Evolutionary conservation across 345 rosid species (phyloP).

Genomic region (Hirschfeldia incana): DNA sequence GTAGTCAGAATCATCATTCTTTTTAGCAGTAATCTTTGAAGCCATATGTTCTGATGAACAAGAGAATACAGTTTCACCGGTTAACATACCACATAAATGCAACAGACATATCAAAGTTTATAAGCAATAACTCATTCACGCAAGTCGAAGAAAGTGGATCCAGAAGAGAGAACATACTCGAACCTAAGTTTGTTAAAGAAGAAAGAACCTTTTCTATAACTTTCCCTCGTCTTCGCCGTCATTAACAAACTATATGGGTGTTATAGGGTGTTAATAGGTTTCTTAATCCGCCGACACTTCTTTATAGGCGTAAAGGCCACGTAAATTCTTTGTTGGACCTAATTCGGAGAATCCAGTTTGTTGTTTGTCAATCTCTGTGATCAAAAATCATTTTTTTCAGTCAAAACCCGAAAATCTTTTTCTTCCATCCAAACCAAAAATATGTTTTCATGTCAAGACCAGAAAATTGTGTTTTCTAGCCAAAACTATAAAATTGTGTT

Average conservation of each 20-base stretch:
- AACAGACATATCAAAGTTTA: too few relatives aligned
- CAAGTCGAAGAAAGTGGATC: background rate
- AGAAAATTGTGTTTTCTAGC: too few relatives aligned
- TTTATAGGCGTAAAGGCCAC: background rate
- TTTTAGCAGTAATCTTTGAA: conserved; percentile 49
- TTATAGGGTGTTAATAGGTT: background rate
- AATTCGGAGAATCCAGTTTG: too few relatives aligned
- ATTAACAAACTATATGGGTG: background rate
- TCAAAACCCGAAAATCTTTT: too few relatives aligned
- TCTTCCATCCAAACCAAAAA: too few relatives aligned
- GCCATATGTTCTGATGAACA: conserved; percentile 49
- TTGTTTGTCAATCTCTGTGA: too few relatives aligned
- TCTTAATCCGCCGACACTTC: background rate
- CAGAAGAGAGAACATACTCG: background rate
- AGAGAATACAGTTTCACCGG: background rate
- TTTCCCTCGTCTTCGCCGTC: background rate
- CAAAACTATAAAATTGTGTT: too few relatives aligned
- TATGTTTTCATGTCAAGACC: too few relatives aligned
- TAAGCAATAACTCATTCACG: conserved; percentile 12
- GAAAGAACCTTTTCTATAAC: background rate
- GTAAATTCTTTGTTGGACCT: background rate
- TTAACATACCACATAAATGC: background rate
- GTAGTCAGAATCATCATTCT: conserved; percentile 55
- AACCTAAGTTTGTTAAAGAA: conserved; percentile 7
- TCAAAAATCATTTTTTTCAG: too few relatives aligned